A percentile compares a stretch with the other conserved stretches of the same genome.
Conservation (phyloP, 2,329 filamentous ascomycete genomes). For the Aaosphaeria pasadenensis region DNA sequence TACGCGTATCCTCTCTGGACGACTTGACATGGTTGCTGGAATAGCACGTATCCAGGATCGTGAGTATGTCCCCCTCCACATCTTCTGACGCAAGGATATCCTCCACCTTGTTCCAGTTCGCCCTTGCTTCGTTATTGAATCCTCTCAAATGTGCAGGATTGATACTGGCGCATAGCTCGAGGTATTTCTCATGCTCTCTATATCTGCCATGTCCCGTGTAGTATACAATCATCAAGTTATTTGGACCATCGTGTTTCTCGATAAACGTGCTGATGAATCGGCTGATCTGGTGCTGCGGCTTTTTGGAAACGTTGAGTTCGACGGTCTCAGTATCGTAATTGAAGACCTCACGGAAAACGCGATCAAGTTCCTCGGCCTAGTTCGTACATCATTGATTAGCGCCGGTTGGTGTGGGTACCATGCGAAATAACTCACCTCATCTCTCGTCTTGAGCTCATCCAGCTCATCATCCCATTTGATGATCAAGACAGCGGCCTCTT, state of each 20-base stretch:
- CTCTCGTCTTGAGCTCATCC: constrained; percentile 31
- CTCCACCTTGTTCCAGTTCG: constrained; percentile 35
- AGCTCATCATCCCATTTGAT: constrained; percentile 35
- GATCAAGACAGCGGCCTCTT: constrained; percentile 34
- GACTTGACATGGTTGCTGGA: constrained; percentile 33
- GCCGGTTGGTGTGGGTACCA: not conserved
- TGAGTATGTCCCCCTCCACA: constrained; percentile 33
- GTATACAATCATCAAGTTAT: constrained; percentile 37
- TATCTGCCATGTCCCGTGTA: constrained; percentile 39
- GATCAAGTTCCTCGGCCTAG: constrained; percentile 27
- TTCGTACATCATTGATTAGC: not conserved
- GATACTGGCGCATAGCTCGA: constrained; percentile 23
- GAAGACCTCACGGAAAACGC: constrained; percentile 26
- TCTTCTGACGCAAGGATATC: constrained; percentile 22
- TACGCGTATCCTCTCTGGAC: constrained; percentile 16
- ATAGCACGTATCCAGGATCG: constrained; percentile 40
- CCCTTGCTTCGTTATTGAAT: constrained; percentile 21
- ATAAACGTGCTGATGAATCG: constrained; percentile 25
- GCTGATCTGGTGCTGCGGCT: constrained; percentile 34
- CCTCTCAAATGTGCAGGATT: constrained; percentile 13
- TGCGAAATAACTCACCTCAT: constrained; percentile 21
- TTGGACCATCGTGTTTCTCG: constrained; percentile 23
- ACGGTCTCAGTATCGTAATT: constrained; percentile 28
- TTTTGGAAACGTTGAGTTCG: constrained; percentile 27
- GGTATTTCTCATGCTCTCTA: constrained; percentile 13